phyloP scores from a whole-genome alignment of 257 asterid genomes.

The Solanum sparsipilum region DNA sequence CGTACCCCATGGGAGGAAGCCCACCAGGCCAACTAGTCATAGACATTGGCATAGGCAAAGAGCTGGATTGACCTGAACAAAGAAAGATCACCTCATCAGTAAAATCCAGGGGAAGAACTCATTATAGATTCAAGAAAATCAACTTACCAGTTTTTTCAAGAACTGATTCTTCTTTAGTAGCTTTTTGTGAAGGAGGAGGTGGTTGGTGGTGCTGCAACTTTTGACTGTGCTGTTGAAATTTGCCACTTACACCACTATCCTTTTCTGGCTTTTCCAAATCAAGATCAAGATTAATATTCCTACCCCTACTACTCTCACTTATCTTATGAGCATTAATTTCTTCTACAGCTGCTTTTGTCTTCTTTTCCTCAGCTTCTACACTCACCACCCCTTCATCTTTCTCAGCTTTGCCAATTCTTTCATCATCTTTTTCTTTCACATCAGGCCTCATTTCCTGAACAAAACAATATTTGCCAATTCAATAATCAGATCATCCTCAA shows the following conservation, averaged over 20 bases:
- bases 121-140: not conserved
- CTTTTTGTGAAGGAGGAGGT: constrained; percentile 15
- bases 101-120: not conserved
- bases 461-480: not conserved
- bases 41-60: constrained; percentile 60
- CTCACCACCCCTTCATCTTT: constrained; percentile 8
- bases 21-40: constrained; percentile 91
- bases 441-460: constrained; percentile 31
- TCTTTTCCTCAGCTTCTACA: constrained; percentile 31
- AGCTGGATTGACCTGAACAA: constrained; percentile 41
- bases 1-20: constrained; percentile 91
- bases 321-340: constrained; percentile 25
- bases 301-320: constrained; percentile 30
- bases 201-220: constrained; percentile 17
- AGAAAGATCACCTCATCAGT: not conserved
- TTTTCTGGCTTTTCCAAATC: constrained; percentile 59
- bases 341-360: constrained; percentile 17
- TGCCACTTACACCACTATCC: constrained; percentile 26
- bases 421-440: constrained; percentile 24
- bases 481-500: not conserved
- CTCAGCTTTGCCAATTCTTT: constrained; percentile 16
- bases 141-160: constrained; percentile 52
- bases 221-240: constrained; percentile 20
- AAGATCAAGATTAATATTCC: constrained; percentile 47
- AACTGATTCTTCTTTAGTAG: constrained; percentile 36